These are phyloP conservation scores for Coemansia sp. DNA, from an alignment of 371 early-diverging fungal species.

Conservation along the genomic window DNA sequence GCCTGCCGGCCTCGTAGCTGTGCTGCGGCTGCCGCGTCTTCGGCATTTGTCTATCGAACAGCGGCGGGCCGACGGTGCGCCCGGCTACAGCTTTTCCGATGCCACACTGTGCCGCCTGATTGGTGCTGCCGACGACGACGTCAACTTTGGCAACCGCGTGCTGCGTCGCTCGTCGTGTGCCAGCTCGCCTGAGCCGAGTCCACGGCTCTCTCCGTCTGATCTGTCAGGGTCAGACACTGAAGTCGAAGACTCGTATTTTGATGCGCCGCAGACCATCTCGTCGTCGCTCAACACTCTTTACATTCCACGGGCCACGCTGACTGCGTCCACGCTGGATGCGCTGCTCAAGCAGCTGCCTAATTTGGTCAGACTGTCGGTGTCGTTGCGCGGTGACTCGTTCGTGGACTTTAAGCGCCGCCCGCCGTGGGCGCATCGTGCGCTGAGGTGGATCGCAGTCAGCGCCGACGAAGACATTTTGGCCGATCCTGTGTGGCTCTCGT, in stretches of 20 bases:
- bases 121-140: slow-evolving; percentile 27
- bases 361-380: slow-evolving; percentile 24
- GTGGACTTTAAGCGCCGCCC: neutral
- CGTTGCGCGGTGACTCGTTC: slow-evolving; percentile 37
- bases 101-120: slow-evolving; percentile 39
- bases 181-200: neutral
- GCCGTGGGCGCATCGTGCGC: slow-evolving; percentile 19
- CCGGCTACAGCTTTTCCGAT: slow-evolving; percentile 32
- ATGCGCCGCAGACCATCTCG: neutral
- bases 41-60: slow-evolving; percentile 43
- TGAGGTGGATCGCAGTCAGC: slow-evolving; percentile 29
- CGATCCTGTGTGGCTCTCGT: slow-evolving; percentile 35
- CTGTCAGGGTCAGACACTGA: slow-evolving; percentile 21
- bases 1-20: slow-evolving; percentile 26
- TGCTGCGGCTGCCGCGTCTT: slow-evolving; percentile 35
- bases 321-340: slow-evolving; percentile 29
- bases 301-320: slow-evolving; percentile 38
- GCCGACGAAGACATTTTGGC: slow-evolving; percentile 48
- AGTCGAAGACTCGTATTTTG: neutral
- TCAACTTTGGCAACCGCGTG: slow-evolving; percentile 10
- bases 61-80: slow-evolving; percentile 41
- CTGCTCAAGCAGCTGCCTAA: slow-evolving; percentile 37
- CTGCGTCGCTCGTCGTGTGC: slow-evolving; percentile 23
- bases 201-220: neutral
- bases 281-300: slow-evolving; percentile 28